Evolutionary conservation across 2,329 filamentous ascomycete species (phyloP), one percentile per base, ranked within the genome.

Genomic region (Hypocreales sp.): DNA sequence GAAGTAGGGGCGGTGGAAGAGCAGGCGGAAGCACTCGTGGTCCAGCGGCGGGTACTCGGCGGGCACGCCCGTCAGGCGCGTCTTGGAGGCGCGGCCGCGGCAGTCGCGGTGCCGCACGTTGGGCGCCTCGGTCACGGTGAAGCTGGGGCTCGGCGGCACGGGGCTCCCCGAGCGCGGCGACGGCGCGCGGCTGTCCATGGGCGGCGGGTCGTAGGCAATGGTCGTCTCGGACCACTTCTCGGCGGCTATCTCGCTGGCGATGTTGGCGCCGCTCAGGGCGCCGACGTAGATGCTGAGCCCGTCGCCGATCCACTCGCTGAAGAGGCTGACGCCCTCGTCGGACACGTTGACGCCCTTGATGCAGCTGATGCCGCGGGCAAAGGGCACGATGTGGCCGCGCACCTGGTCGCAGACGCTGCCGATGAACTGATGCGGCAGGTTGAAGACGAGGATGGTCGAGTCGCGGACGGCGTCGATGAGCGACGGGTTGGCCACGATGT

Each of bases 171-270:
- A 57, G 16, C 58, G 56, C 20, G 62, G 59, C 44, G 64, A 55
- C 2, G 80, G 75, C 22, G 75, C 72, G 42, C 78, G 72, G 41
- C 79, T 90, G 41, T 95, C 87, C 60, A 92, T 72, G 11, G 72
- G 68, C 1, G 90, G 90, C 15, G 90, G 87, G 46, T 93, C 84
- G 53, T 98, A 98, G 25, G 86, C 90, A 33, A 98, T 77, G 14
- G 87, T 98, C 3, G 90, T 95, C 59, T 95, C 90, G 34, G 80
- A 93, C 69, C 83, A 95, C 53, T 94, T 93, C 61, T 94, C 90
- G 40, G 74, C 70, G 1, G 90, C 90, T 43, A 98, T 90, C 54
- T 98, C 92, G 39, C 69, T 80, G 26, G 92, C 90, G 45, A 98
- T 90, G 60, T 98, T 98, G 43, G 90, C 90, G 30, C 90, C 90